These are phyloP conservation scores for Linanthus parryae DNA, from an alignment of 148 eudicot species.

Conservation along the genomic window DNA sequence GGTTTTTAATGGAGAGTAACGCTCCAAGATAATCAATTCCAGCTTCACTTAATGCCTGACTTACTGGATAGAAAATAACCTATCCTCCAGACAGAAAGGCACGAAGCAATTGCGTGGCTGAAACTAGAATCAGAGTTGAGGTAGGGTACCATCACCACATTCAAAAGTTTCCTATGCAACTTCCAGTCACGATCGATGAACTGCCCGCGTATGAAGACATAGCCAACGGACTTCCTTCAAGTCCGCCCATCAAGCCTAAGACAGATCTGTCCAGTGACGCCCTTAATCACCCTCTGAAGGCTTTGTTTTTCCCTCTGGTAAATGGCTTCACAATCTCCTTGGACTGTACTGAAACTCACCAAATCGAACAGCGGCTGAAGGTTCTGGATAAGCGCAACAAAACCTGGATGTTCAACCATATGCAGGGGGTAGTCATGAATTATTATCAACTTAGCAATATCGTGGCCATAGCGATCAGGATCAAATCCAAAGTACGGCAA, in stretches of 20 bases:
- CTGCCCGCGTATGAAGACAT: constrained; percentile 9
- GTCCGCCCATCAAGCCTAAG: constrained; percentile 11
- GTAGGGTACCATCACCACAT: constrained; percentile 11
- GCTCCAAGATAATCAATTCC: constrained; percentile 2
- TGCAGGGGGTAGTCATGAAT: constrained; percentile 73
- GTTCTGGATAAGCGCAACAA: constrained; percentile 44
- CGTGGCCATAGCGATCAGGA: constrained; percentile 57
- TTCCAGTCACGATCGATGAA: constrained; percentile 12
- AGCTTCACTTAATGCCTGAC: background rate
- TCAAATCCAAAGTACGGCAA: constrained; percentile 51
- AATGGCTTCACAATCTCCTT: constrained; percentile 41
- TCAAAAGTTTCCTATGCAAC: constrained; percentile 5
- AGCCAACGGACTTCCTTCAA: constrained; percentile 4
- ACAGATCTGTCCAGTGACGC: constrained; percentile 7
- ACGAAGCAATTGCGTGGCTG: constrained; percentile 8
- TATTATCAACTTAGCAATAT: constrained; percentile 66
- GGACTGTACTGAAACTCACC: constrained; percentile 55
- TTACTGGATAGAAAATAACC: constrained; percentile 9
- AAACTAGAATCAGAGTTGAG: constrained; percentile 7
- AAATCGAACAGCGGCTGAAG: constrained; percentile 62
- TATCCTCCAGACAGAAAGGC: constrained; percentile 8
- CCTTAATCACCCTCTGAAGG: constrained; percentile 10
- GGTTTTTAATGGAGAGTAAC: constrained; percentile 3
- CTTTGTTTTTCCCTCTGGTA: constrained; percentile 8
- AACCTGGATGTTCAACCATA: constrained; percentile 71